Evolutionary conservation across 768 basidiomycete genomes (phyloP), one percentile per base, ranked within the genome.

Genomic region (Agrocybe chaxingu): DNA sequence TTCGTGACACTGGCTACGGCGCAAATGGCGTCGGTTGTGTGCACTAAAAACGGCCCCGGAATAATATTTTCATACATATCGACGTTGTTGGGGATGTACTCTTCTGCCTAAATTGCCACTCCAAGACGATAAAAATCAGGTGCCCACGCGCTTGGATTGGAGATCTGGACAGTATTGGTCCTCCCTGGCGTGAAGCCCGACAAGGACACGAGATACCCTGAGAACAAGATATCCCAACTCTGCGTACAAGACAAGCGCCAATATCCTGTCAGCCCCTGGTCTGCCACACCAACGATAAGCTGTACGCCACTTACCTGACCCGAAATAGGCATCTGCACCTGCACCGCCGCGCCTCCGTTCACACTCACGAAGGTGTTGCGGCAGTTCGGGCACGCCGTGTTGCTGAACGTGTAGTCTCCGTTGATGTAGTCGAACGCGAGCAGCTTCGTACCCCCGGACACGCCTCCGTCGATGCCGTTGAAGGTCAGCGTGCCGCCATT

Each of bases 351-450:
- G 6, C 72, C 75, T 11, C 72, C 74, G 52, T 77, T 78, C 8
- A 78, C 68, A 52, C 75, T 76, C 34, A 77, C 64, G 38, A 72
- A 71, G 8, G 71, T 70, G 41, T 76, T 71, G 37, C 77, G 71
- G 57, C 75, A 77, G 54, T 78, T 78, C 5, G 77, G 76, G 62
- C 76, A 77, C 7, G 57, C 75, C 0, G 70, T 73, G 57, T 77
- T 76, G 47, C 59, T 58, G 58, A 71, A 72, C 7, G 66, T 66
- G 32, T 69, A 66, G 41, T 77, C 77, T 29, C 65, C 77, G 40
- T 78, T 78, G 51, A 76, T 76, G 52, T 76, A 78, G 57, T 76
- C 74, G 35, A 77, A 58, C 8, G 74, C 65, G 16, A 78, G 53
- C 10, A 73, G 65, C 54, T 73, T 76, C 2, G 67, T 73, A 10